A percentile compares a stretch with the other conserved stretches of the same genome.
Evolutionary conservation across 139 green algal genomes (phyloP).

Genomic region (Chlamydomonas sp.): DNA sequence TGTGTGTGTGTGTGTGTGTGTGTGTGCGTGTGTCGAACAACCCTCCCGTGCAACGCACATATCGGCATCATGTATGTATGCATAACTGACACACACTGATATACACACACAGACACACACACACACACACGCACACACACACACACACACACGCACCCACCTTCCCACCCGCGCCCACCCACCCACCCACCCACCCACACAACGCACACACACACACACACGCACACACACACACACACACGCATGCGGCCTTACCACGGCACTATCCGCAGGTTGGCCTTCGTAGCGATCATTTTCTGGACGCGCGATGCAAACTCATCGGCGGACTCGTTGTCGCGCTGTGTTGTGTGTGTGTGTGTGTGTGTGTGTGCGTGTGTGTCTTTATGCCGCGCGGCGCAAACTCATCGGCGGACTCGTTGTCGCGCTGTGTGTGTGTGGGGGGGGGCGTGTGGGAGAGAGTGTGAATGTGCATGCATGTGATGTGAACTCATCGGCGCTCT

Average conservation of each 20-base stretch:
- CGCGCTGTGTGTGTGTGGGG: not conserved
- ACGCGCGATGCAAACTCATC: constrained; percentile 83
- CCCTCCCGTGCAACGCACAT: too few species aligned
- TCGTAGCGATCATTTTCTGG: constrained; percentile 73
- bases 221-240: not conserved
- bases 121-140: not conserved
- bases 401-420: too few species aligned
- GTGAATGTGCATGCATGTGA: not conserved
- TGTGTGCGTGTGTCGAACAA: too few species aligned
- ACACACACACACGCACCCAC: too few species aligned
- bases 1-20: too few species aligned
- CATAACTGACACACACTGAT: not conserved
- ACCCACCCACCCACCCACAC: too few species aligned
- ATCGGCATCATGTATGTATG: too few species aligned
- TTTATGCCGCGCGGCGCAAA: too few species aligned
- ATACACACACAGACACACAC: not conserved
- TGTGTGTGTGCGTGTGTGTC: constrained; percentile 1
- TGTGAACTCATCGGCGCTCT: too few species aligned
- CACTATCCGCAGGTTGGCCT: constrained; percentile 67
- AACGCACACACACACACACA: too few species aligned
- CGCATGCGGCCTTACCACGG: constrained; percentile 55
- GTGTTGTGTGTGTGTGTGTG: not conserved
- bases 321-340: constrained; percentile 46
- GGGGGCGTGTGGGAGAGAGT: not conserved
- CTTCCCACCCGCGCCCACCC: too few species aligned